These are phyloP conservation scores for Globisporangium spiculum DNA, from an alignment of 352 stramenopile genomes.

Conservation along the genomic window DNA sequence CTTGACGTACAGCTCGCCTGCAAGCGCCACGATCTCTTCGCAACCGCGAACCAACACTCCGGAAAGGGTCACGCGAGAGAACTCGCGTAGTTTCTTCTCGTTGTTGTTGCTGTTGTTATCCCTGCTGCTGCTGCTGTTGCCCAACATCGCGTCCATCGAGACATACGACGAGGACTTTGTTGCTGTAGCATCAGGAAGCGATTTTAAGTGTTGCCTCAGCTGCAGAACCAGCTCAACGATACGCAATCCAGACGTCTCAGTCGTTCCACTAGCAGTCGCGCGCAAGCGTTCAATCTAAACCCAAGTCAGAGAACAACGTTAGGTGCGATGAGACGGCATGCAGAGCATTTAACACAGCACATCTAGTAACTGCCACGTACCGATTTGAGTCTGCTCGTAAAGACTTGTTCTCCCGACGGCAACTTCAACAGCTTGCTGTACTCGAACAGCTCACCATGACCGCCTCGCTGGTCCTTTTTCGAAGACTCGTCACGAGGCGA, in stretches of 20 bases:
- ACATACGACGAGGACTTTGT: conserved; percentile 22
- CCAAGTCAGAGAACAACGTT: background rate
- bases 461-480: background rate
- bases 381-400: conserved; percentile 31
- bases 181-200: conserved; percentile 23
- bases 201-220: conserved; percentile 34
- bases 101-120: conserved; percentile 2
- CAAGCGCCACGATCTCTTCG: conserved; percentile 29
- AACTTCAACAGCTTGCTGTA: conserved; percentile 12
- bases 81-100: conserved; percentile 14
- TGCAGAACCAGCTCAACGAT: conserved; percentile 31
- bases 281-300: conserved; percentile 33
- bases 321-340: background rate
- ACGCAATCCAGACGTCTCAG: conserved; percentile 7
- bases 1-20: conserved; percentile 32
- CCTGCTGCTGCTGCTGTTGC: conserved; percentile 19
- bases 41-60: conserved; percentile 24
- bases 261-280: conserved; percentile 11
- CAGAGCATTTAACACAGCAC: background rate
- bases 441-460: background rate
- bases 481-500: background rate
- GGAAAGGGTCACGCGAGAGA: conserved; percentile 23
- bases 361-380: conserved; percentile 16
- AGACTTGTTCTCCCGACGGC: conserved; percentile 16
- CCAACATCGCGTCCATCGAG: conserved; percentile 45